Evolutionary conservation across 2,329 filamentous ascomycete genomes (phyloP).

Genomic region (Diaporthe amygdali): DNA sequence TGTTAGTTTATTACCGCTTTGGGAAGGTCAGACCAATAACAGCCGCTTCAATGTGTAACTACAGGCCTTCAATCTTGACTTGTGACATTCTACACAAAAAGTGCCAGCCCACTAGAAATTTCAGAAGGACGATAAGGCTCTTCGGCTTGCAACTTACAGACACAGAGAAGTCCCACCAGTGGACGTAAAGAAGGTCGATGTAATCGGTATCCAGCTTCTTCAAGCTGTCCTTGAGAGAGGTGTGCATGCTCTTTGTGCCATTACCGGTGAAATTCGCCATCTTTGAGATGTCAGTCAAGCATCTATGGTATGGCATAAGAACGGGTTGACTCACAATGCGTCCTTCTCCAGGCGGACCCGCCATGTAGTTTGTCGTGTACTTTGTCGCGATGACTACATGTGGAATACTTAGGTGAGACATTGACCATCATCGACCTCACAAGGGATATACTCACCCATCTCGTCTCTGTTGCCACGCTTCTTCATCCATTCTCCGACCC

Average conservation of each 20-base stretch:
- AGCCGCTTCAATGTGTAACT: not conserved
- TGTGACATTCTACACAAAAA: no score
- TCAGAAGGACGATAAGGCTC: no score
- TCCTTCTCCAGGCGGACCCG: constrained; percentile 39
- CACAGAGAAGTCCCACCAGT: constrained; percentile 63
- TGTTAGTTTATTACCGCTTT: not conserved
- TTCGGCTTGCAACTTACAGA: constrained; percentile 28
- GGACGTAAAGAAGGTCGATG: constrained; percentile 66
- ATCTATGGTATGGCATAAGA: not conserved
- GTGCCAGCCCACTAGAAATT: not conserved
- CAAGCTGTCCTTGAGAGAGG: constrained; percentile 61
- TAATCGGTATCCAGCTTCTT: constrained; percentile 70
- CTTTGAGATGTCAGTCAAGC: not conserved
- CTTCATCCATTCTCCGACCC: constrained; percentile 76
- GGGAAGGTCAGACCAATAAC: not conserved
- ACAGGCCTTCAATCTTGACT: not conserved
- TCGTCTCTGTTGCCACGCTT: constrained; percentile 68
- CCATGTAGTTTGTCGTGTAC: constrained; percentile 63
- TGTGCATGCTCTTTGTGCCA: constrained; percentile 63
- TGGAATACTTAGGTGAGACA: constrained; percentile 36
- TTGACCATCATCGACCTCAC: not conserved
- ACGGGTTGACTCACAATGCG: constrained; percentile 37
- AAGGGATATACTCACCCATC: constrained; percentile 50
- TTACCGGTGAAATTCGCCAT: constrained; percentile 63
- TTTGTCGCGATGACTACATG: constrained; percentile 67